A percentile compares a stretch with the other conserved stretches of the same genome.
Conservation (phyloP, 179 eudicot species). For the Pouteria campechiana region DNA sequence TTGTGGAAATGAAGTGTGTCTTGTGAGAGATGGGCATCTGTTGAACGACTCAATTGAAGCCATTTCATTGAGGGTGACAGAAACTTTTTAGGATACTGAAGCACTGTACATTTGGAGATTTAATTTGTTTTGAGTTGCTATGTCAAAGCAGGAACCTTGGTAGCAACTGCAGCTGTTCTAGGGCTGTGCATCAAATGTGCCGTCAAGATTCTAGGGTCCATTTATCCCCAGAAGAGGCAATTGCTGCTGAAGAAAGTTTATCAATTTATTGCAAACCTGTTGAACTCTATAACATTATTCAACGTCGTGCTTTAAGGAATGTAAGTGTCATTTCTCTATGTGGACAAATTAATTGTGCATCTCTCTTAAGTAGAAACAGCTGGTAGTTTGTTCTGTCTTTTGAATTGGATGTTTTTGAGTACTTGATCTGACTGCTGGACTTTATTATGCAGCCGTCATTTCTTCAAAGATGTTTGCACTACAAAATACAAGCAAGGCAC, state of each 20-base stretch:
- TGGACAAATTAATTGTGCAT: not conserved
- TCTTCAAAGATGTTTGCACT: slow-evolving; percentile 78
- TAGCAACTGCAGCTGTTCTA: slow-evolving; percentile 47
- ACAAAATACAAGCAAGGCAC: slow-evolving; percentile 70
- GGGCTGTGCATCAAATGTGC: slow-evolving; percentile 67
- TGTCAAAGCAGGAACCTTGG: slow-evolving; percentile 11
- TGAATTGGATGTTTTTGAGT: not conserved
- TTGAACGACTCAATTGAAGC: slow-evolving; percentile 5
- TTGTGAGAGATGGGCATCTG: too few species aligned
- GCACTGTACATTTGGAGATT: not conserved
- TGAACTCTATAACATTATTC: slow-evolving; percentile 91
- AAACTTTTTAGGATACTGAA: too few species aligned
- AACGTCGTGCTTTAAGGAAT: slow-evolving; percentile 63
- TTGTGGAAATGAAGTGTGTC: too few species aligned
- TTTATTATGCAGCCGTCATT: slow-evolving; percentile 58
- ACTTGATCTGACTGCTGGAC: slow-evolving; percentile 14
- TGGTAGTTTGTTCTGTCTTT: not conserved
- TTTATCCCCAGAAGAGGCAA: slow-evolving; percentile 75
- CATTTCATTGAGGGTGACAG: slow-evolving; percentile 19
- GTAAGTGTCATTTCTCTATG: slow-evolving; percentile 19
- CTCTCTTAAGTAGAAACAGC: not conserved
- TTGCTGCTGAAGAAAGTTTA: slow-evolving; percentile 79
- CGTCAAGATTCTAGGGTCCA: slow-evolving; percentile 58
- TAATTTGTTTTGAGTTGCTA: not conserved
- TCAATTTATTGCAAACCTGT: slow-evolving; percentile 89